Evolutionary conservation across 176 grass and related monocot genomes (phyloP).

Genomic region (Bothriochloa decipiens): DNA sequence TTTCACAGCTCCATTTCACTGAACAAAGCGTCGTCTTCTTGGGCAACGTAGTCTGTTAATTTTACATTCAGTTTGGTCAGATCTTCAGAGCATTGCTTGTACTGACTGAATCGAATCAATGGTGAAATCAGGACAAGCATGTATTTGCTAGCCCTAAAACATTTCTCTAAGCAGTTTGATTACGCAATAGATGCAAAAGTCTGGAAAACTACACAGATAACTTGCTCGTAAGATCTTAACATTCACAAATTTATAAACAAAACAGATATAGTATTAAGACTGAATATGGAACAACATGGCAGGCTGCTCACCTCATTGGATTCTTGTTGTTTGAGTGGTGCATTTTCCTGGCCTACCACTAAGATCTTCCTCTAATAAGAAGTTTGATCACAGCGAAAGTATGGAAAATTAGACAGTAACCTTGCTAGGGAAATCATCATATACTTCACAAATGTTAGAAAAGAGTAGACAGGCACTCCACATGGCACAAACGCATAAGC

Average conservation of each 20-base stretch:
- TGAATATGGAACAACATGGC: neutral
- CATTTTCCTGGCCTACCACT: neutral
- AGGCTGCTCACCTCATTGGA: neutral
- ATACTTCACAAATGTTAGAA: neutral
- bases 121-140: neutral
- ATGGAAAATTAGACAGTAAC: neutral
- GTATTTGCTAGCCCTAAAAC: too few species aligned
- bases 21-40: neutral
- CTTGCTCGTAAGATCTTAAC: neutral
- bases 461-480: neutral
- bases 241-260: neutral
- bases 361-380: neutral
- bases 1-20: conserved; percentile 38
- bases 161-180: neutral
- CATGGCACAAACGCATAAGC: neutral
- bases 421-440: neutral
- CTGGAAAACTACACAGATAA: neutral
- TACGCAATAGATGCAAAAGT: neutral
- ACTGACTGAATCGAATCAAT: neutral
- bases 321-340: neutral
- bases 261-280: too few species aligned
- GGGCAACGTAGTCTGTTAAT: neutral
- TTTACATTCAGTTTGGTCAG: neutral
- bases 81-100: neutral
- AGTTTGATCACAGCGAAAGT: neutral